Evolutionary conservation across 768 basidiomycete genomes (phyloP), one percentile per base, ranked within the genome.

Genomic region (Podaxis carcinomalis): DNA sequence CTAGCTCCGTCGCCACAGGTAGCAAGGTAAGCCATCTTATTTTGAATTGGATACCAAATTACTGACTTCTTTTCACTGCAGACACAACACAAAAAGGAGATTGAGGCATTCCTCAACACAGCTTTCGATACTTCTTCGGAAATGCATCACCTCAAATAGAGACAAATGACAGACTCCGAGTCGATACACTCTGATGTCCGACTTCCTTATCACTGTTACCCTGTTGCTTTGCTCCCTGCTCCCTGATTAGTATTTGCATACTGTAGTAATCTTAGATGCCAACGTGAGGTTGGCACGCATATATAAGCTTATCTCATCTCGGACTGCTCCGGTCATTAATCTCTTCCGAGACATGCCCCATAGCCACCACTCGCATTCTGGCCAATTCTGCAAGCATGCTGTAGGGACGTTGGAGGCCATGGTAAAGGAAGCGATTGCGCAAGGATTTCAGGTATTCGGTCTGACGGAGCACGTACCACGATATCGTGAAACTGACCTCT

Each of bases 401-500:
- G 77, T 79, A 11, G 94, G 94, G 5, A 76, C 79, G 1, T 79
- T 99, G 40, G 88, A 95, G 67, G 85, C 92, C 3, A 88, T 95
- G 14, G 89, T 97, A 3, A 69, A 78, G 16, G 89, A 89, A 66
- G 95, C 96, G 37, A 88, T 96, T 59, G 71, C 75, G 5, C 83
- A 89, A 70, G 83, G 87, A 0, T 98, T 98, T 70, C 76, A 82
- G 61, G 78, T 90, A 0, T 98, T 88, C 69, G 94, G 95, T 1
- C 77, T 98, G 61, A 92, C 89, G 3, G 97, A 98, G 75, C 97
- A 98, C 73, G 89, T 89, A 55, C 96, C 97, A 27, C 85, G 96
- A 27, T 96, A 95, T 74, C 81, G 93, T 60, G 60, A 67, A 1
- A 72, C 81, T 36, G 95, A 99, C 70, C 77, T 98, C 28, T 98